Base-by-base conservation (phyloP, 2,329 filamentous ascomycete genomes). In the Penicillium griseofulvum region DNA sequence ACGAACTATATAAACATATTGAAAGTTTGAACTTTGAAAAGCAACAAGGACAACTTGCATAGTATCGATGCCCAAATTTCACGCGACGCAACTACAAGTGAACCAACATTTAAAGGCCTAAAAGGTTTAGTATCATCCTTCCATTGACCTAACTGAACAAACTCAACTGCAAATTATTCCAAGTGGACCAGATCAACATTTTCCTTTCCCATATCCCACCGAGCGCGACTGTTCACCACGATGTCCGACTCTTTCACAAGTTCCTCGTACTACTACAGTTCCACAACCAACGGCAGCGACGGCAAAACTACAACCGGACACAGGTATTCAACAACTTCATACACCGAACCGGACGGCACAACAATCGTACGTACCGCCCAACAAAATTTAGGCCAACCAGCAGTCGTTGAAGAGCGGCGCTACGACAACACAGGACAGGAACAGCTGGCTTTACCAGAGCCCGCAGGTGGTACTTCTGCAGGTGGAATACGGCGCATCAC, bases 351-450 rank as follows among this genome's bases (percentile, higher is more conserved):
- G 0, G 62, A 71, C 43, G 71, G 71, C 19, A 66, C 61, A 22
- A 74, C 69, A 2, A 58, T 67, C 49, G 68, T 74, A 7, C 70
- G 69, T 41, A 72, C 70, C 12, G 65, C 67, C 1, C 63, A 64
- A 19, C 71, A 74, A 50, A 70, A 72, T 33, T 62, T 74, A 3
- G 71, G 71, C 24, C 59, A 70, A 33, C 69, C 70, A 6, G 60
- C 66, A 10, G 52, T 71, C 7, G 50, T 72, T 16, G 71, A 74
- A 52, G 71, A 74, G 49, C 63, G 65, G 1, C 67, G 63, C 8
- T 74, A 68, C 56, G 71, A 74, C 55, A 59, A 57, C 6, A 64
- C 65, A 4, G 71, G 71, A 10, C 67, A 71, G 52, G 68, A 72
- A 45, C 57, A 67, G 31, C 51, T 63, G 12, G 33, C 57, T 6